phyloP scores from a whole-genome alignment of 805 yeast species.

The Saturnispora bothae region DNA sequence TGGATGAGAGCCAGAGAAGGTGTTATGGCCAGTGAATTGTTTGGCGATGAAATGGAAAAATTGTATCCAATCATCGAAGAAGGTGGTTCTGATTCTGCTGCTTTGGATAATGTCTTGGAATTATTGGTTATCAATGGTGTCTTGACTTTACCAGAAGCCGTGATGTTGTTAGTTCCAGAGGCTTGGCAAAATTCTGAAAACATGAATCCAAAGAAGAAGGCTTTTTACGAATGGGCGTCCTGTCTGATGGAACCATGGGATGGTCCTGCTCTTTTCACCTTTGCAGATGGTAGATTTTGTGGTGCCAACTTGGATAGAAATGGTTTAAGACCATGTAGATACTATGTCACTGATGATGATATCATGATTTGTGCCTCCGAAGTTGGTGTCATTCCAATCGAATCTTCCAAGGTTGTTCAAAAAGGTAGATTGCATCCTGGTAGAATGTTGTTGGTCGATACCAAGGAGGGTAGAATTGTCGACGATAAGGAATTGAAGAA shows the following conservation, averaged over 20 bases:
- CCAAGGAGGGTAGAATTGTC: conserved; percentile 83
- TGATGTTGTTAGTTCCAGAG: conserved; percentile 94
- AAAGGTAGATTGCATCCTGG: conserved; percentile 97
- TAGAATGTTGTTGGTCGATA: conserved; percentile 89
- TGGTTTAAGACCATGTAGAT: conserved; percentile 97
- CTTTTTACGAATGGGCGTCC: conserved; percentile 98
- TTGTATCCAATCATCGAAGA: conserved; percentile 94
- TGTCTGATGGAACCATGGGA: conserved; percentile 99
- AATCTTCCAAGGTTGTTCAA: conserved; percentile 67
- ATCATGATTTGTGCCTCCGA: conserved; percentile 96
- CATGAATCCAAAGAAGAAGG: conserved; percentile 86
- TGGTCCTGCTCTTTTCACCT: conserved; percentile 95
- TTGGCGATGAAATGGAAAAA: conserved; percentile 85
- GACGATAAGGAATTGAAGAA: conserved; percentile 84
- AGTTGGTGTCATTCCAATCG: conserved; percentile 92
- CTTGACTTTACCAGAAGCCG: conserved; percentile 88
- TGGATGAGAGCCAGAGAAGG: conserved; percentile 99
- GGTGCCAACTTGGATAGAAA: conserved; percentile 98
- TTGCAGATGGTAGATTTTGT: conserved; percentile 95
- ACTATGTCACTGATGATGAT: conserved; percentile 89
- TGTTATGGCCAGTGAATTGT: conserved; percentile 77
- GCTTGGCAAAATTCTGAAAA: conserved; percentile 87
- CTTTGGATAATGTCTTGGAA: conserved; percentile 91
- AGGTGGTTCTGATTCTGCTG: conserved; percentile 98
- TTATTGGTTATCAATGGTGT: conserved; percentile 86